A percentile compares a stretch with the other conserved stretches of the same genome.
These are phyloP conservation scores for Fibroporia radiculosa DNA, from an alignment of 768 basidiomycete species.

Conservation along the genomic window DNA sequence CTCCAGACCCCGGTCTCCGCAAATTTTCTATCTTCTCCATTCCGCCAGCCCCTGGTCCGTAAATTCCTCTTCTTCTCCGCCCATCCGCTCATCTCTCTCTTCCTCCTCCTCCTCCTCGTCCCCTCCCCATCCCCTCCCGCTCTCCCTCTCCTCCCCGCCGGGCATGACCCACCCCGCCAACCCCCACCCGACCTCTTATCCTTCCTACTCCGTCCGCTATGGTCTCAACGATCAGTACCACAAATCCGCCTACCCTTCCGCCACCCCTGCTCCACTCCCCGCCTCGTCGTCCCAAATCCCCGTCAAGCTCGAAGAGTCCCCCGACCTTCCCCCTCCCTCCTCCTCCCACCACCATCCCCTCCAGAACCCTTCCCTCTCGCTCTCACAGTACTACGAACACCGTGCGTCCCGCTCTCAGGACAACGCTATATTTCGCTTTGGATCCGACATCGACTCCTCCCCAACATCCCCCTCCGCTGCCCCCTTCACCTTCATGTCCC, in stretches of 20 bases:
- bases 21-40: constrained; percentile 9
- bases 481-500: constrained; percentile 20
- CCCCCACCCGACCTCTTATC: constrained; percentile 7
- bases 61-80: constrained; percentile 4
- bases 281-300: constrained; percentile 4
- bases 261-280: not conserved
- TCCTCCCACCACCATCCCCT: constrained; percentile 4
- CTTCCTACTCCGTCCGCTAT: constrained; percentile 13
- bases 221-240: constrained; percentile 11
- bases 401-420: constrained; percentile 1
- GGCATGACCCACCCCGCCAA: constrained; percentile 15
- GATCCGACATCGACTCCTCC: constrained; percentile 5
- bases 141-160: not conserved
- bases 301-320: constrained; percentile 16
- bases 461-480: constrained; percentile 14
- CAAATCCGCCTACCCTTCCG: constrained; percentile 3
- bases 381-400: not conserved
- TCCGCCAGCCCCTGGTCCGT: constrained; percentile 3
- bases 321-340: constrained; percentile 15
- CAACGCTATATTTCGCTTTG: constrained; percentile 17
- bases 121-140: constrained; percentile 4
- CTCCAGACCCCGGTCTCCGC: constrained; percentile 10
- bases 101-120: constrained; percentile 1
- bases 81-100: constrained; percentile 2
- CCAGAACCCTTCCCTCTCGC: not conserved